Evolutionary conservation across 768 basidiomycete genomes (phyloP), one percentile per base, ranked within the genome.

Genomic region (Mycena epipterygia): DNA sequence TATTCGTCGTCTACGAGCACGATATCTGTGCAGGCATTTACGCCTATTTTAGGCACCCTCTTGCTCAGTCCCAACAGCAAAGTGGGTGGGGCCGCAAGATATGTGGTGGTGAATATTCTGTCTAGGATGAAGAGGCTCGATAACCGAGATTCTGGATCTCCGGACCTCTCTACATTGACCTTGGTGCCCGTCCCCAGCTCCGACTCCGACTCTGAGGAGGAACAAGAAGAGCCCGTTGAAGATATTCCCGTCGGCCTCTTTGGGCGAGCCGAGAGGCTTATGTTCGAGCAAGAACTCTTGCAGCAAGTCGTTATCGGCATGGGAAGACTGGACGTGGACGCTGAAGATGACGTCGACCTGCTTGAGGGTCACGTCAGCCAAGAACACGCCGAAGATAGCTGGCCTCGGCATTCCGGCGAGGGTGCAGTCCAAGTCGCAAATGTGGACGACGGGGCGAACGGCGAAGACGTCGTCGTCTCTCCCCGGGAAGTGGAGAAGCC

Each of bases 281-380:
- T 94, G 78, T 89, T 98, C 72, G 91, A 94, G 76, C 87, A 89
- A 35, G 96, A 97, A 81, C 87, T 98, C 48, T 78, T 97, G 9
- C 87, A 93, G 63, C 94, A 95, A 39, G 91, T 98, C 71, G 91
- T 97, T 64, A 91, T 98, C 60, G 96, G 95, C 33, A 93, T 98
- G 86, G 95, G 95, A 12, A 85, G 90, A 25, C 84, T 98, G 32
- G 91, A 91, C 51, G 78, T 74, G 19, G 71, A 71, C 72, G 80
- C 70, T 75, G 78, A 62, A 52, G 70, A 74, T 5, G 87, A 87
- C 73, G 81, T 84, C 27, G 80, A 83, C 62, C 51, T 73, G 21
- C 77, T 81, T 19, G 74, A 77, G 17, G 76, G 78, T 30, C 37
- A 72, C 27, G 71, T 74, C 57, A 57, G 60, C 29, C 62, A 73